Conservation (phyloP, 768 basidiomycete genomes). For the Calocera cornea region DNA sequence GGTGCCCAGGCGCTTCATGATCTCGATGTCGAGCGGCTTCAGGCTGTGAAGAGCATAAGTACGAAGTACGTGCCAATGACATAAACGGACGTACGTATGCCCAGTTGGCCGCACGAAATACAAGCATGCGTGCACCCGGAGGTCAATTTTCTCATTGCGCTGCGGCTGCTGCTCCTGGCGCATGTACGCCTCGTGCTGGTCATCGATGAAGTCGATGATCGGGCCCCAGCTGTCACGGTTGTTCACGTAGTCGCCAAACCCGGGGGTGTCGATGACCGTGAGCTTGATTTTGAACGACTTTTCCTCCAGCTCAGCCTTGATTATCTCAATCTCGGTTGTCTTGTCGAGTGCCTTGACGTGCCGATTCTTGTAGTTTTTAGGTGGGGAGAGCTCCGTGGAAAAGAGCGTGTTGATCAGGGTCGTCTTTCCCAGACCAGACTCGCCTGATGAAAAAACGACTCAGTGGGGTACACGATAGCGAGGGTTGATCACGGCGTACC, state of each 20-base stretch:
- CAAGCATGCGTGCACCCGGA: conserved; percentile 90
- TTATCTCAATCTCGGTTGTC: conserved; percentile 94
- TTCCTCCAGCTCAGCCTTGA: conserved; percentile 98
- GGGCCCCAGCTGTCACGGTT: conserved; percentile 98
- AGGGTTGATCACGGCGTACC: conserved; percentile 39
- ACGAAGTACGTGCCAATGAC: conserved; percentile 10
- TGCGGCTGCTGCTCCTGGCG: conserved; percentile 99
- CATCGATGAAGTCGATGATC: conserved; percentile 96
- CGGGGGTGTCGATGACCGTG: conserved; percentile 96
- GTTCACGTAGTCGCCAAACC: conserved; percentile 99
- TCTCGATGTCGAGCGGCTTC: conserved; percentile 96
- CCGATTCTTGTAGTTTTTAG: conserved; percentile 79
- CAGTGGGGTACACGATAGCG: neutral
- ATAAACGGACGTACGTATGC: conserved; percentile 59
- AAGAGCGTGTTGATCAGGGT: conserved; percentile 98
- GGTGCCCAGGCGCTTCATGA: conserved; percentile 98
- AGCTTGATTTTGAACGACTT: conserved; percentile 99
- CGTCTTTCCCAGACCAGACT: conserved; percentile 94
- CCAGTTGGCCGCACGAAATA: conserved; percentile 96
- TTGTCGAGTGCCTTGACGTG: conserved; percentile 97
- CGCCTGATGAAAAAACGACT: conserved; percentile 39
- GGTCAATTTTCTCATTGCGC: conserved; percentile 82
- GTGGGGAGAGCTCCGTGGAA: conserved; percentile 83
- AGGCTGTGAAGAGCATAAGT: conserved; percentile 35
- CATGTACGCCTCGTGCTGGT: conserved; percentile 92